Evolutionary conservation across 805 yeast genomes (phyloP).

Genomic region (Cyberlindnera japonica): DNA sequence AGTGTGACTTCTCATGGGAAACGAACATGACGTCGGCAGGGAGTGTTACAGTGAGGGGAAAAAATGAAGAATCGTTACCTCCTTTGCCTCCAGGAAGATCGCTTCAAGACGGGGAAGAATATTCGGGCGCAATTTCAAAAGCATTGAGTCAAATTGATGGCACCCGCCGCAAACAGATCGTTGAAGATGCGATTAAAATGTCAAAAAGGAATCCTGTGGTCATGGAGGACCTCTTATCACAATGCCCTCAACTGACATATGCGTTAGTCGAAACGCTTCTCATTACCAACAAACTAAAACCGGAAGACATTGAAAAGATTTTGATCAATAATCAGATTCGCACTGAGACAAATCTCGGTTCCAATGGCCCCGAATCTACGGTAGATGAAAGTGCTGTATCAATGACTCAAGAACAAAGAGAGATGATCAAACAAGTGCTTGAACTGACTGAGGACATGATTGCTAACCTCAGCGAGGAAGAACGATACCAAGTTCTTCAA

Average conservation of each 20-base stretch:
- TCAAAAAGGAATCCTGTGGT: constrained; percentile 51
- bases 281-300: constrained; percentile 16
- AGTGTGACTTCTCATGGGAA: constrained; percentile 73
- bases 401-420: constrained; percentile 34
- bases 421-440: constrained; percentile 48
- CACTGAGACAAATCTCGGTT: no score
- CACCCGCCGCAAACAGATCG: constrained; percentile 42
- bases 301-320: constrained; percentile 35
- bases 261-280: constrained; percentile 75
- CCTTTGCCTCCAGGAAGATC: constrained; percentile 54
- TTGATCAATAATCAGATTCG: constrained; percentile 22
- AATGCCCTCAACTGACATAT: constrained; percentile 78
- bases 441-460: constrained; percentile 51
- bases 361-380: no score
- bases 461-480: constrained; percentile 46
- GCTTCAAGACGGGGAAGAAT: constrained; percentile 31
- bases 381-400: no score
- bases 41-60: constrained; percentile 1
- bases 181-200: constrained; percentile 59
- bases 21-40: constrained; percentile 22
- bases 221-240: constrained; percentile 56
- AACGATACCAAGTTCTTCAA: constrained; percentile 31
- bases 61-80: constrained; percentile 32
- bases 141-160: constrained; percentile 46
- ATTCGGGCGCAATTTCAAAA: constrained; percentile 38